Conservation (phyloP, 1,139 yeast genomes). For the Protomyces pachydermus region DNA sequence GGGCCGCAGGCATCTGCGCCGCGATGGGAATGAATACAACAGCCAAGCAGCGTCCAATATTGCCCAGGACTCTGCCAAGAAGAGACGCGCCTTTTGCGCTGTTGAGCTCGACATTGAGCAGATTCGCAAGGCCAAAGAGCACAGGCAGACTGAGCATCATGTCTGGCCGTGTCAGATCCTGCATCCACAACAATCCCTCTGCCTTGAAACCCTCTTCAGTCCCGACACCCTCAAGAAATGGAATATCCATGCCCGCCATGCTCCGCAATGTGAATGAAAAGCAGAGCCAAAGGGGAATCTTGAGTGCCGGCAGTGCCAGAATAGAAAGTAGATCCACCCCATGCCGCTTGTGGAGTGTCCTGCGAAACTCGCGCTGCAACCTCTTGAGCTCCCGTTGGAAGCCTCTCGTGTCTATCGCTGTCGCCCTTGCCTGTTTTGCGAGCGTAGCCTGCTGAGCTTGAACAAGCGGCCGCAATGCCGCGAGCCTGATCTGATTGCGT, state of each 20-base stretch:
- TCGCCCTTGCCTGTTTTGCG: neutral
- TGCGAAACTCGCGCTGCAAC: neutral
- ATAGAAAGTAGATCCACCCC: constrained; percentile 1
- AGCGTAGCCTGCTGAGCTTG: neutral
- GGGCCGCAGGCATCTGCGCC: constrained; percentile 25
- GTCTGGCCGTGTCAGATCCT: constrained; percentile 10
- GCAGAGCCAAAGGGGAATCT: constrained; percentile 13
- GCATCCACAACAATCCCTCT: constrained; percentile 12
- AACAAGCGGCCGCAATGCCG: constrained; percentile 14
- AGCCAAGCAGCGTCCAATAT: constrained; percentile 4
- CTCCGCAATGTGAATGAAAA: constrained; percentile 14
- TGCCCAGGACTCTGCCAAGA: neutral
- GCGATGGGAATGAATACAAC: constrained; percentile 11
- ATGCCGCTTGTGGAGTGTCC: constrained; percentile 1
- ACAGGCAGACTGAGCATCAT: neutral
- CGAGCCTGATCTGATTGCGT: neutral
- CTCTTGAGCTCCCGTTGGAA: neutral
- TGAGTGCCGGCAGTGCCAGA: constrained; percentile 13
- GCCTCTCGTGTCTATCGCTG: neutral
- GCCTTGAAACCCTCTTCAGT: neutral
- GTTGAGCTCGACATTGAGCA: constrained; percentile 19
- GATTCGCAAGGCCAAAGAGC: constrained; percentile 4
- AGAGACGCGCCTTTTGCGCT: neutral
- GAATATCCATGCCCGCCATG: constrained; percentile 9
- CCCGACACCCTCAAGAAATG: neutral